These are phyloP conservation scores for Pleurotus cornucopiae DNA, from an alignment of 768 basidiomycete species.

Conservation along the genomic window DNA sequence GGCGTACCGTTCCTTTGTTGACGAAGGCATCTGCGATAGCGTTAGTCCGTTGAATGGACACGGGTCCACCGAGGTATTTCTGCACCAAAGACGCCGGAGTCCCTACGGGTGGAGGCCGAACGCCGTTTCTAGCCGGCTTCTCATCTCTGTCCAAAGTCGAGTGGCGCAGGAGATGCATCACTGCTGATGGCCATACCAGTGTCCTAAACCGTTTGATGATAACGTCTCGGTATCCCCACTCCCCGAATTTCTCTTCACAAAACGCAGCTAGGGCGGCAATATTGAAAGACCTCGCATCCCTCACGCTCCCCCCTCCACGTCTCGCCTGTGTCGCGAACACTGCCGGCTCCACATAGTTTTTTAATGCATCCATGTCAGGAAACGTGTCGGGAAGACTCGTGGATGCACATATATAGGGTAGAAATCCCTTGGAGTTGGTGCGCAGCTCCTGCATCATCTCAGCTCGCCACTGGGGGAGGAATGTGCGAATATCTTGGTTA, in stretches of 20 bases:
- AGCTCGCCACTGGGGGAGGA: not conserved
- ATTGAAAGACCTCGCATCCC: constrained; percentile 17
- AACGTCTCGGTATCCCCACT: constrained; percentile 64
- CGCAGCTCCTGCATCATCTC: not conserved
- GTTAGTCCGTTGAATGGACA: constrained; percentile 3
- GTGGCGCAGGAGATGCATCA: constrained; percentile 54
- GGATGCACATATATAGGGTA: not conserved
- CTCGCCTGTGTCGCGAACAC: constrained; percentile 36
- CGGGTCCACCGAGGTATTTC: constrained; percentile 14
- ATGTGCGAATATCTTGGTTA: not conserved
- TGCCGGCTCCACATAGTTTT: constrained; percentile 53
- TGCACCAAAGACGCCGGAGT: constrained; percentile 18
- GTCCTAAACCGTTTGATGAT: constrained; percentile 65
- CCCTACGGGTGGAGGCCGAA: constrained; percentile 12
- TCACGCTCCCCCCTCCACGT: constrained; percentile 17
- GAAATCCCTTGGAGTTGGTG: constrained; percentile 1
- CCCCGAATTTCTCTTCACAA: constrained; percentile 62
- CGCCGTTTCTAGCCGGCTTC: constrained; percentile 20
- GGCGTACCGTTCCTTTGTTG: constrained; percentile 15
- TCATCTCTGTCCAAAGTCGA: constrained; percentile 40
- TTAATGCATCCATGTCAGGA: constrained; percentile 47
- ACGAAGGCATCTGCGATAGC: constrained; percentile 22
- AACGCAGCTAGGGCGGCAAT: constrained; percentile 49
- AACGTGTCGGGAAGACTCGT: constrained; percentile 38
- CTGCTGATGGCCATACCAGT: constrained; percentile 57